phyloP scores from a whole-genome alignment of 352 stramenopile species.

The Phytophthora ohioensis region DNA sequence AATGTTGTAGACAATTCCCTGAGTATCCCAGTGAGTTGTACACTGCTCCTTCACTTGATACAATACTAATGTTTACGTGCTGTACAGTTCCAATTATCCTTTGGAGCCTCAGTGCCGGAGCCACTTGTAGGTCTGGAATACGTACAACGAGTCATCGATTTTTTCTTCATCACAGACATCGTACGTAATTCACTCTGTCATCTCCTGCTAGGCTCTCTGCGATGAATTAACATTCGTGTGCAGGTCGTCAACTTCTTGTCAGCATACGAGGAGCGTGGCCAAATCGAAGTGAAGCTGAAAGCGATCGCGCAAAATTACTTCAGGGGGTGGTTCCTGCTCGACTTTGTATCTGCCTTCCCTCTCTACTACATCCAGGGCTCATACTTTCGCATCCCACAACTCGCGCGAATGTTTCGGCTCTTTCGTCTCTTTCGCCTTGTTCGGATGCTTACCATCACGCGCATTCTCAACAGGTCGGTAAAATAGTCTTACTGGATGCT shows the following conservation, averaged over 20 bases:
- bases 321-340: constrained; percentile 76
- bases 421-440: constrained; percentile 73
- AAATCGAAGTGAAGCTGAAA: constrained; percentile 56
- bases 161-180: constrained; percentile 81
- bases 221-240: neutral
- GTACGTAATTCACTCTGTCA: constrained; percentile 38
- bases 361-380: constrained; percentile 72
- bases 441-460: constrained; percentile 76
- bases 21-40: constrained; percentile 71
- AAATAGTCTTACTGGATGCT: no score
- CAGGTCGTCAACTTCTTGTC: constrained; percentile 80
- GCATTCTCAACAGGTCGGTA: constrained; percentile 65
- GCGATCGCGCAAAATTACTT: constrained; percentile 69
- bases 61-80: neutral
- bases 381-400: constrained; percentile 70
- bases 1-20: constrained; percentile 67
- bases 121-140: constrained; percentile 48
- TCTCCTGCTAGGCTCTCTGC: neutral
- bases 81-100: constrained; percentile 76
- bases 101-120: constrained; percentile 37
- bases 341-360: constrained; percentile 80
- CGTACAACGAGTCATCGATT: constrained; percentile 66
- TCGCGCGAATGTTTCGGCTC: constrained; percentile 66
- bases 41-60: neutral
- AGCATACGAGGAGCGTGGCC: constrained; percentile 67